A percentile compares a stretch with the other conserved stretches of the same genome.
Evolutionary conservation across 1,284 basidiomycete species (phyloP).

Genomic region (Pseudozyma flocculosa): DNA sequence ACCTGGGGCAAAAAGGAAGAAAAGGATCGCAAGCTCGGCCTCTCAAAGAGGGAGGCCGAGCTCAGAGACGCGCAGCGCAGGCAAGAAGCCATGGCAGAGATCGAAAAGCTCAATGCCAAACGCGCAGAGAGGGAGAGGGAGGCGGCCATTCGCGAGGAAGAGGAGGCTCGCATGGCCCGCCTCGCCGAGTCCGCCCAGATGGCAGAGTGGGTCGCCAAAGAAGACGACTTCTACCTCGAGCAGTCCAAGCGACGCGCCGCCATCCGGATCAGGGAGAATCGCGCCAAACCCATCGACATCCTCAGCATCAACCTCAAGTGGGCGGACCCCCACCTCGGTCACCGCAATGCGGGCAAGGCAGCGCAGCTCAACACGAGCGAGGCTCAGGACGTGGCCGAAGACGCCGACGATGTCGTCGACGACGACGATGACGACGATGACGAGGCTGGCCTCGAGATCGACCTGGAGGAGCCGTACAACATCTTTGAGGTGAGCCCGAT

Average conservation of each 20-base stretch:
- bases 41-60: constrained; percentile 77
- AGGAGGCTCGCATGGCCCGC: constrained; percentile 82
- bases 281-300: constrained; percentile 65
- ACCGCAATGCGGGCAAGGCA: constrained; percentile 85
- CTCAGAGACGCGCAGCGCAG: constrained; percentile 76
- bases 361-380: too few species aligned
- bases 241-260: constrained; percentile 87
- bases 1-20: constrained; percentile 98
- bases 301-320: constrained; percentile 55
- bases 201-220: constrained; percentile 96
- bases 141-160: constrained; percentile 82
- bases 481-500: constrained; percentile 91
- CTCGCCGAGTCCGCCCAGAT: constrained; percentile 91
- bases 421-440: constrained; percentile 70
- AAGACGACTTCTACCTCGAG: constrained; percentile 94
- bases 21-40: constrained; percentile 85
- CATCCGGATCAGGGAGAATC: constrained; percentile 90
- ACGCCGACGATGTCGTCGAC: constrained; percentile 5
- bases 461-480: constrained; percentile 94
- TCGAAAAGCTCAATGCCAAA: constrained; percentile 84
- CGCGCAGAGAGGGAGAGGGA: constrained; percentile 91
- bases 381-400: too few species aligned
- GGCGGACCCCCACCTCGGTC: constrained; percentile 74
- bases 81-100: constrained; percentile 81
- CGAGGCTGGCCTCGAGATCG: constrained; percentile 88